Percentiles rank a stretch among this genome's conserved stretches.
Evolutionary conservation across 2,329 filamentous ascomycete genomes (phyloP).

Genomic region (Trichoderma hamatum): DNA sequence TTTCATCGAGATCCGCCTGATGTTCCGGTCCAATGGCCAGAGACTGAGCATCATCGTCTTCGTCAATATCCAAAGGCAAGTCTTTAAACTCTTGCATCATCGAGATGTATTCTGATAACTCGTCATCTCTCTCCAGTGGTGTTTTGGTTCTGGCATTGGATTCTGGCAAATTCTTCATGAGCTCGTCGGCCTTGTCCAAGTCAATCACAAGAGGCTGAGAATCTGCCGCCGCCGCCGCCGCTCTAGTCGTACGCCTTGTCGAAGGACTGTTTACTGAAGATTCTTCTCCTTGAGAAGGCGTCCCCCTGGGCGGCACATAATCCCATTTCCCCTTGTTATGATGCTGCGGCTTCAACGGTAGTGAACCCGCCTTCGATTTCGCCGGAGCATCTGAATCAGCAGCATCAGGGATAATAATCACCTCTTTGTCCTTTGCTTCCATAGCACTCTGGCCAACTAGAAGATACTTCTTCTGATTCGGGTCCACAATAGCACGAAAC

Average conservation of each 20-base stretch:
- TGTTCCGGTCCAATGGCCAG: slow-evolving; percentile 27
- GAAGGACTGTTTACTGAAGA: slow-evolving; percentile 33
- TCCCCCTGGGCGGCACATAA: slow-evolving; percentile 43
- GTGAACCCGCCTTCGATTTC: slow-evolving; percentile 41
- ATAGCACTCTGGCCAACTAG: slow-evolving; percentile 51
- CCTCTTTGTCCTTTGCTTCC: background rate
- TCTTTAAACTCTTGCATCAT: slow-evolving; percentile 63
- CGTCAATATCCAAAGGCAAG: slow-evolving; percentile 57
- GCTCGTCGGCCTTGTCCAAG: slow-evolving; percentile 25
- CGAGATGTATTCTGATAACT: slow-evolving; percentile 65
- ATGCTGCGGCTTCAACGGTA: slow-evolving; percentile 53
- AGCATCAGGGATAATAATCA: background rate
- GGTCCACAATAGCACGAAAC: slow-evolving; percentile 61
- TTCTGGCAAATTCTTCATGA: background rate
- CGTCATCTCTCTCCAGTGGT: slow-evolving; percentile 47
- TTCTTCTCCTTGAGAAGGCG: slow-evolving; percentile 43
- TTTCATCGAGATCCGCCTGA: slow-evolving; percentile 19
- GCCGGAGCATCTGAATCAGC: slow-evolving; percentile 5
- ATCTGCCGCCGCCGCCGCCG: slow-evolving; percentile 28
- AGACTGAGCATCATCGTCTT: slow-evolving; percentile 47
- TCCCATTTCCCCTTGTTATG: slow-evolving; percentile 45
- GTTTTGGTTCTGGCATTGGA: background rate
- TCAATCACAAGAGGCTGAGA: slow-evolving; percentile 37
- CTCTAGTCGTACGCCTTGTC: slow-evolving; percentile 4
- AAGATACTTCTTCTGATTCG: slow-evolving; percentile 60